Base-by-base conservation (phyloP, 306 rosid species). In the Ochetophila trinervis region DNA sequence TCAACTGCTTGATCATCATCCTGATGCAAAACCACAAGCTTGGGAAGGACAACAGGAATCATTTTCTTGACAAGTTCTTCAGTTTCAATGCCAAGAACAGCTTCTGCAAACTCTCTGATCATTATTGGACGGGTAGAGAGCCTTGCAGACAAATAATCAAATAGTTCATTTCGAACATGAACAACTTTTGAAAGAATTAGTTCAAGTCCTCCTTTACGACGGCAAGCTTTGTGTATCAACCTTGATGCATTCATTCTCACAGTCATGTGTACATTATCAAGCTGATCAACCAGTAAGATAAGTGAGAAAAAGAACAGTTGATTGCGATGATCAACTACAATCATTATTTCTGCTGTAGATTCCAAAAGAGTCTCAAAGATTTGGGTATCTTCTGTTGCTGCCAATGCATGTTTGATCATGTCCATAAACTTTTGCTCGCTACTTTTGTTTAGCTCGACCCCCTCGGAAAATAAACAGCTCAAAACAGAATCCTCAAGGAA, bases 21-120 rank as follows among this genome's bases (percentile, higher is more conserved):
- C 81, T 86, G 84, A 79, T 89, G 96, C 68, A 83, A 88, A 76
- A 83, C 93, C 45, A 93, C 83, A 70, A 93, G 95, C 87, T 89
- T 90, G 21, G 97, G 98, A 57, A 93, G 97, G 70, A 89, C 89
- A 79, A 83, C 86, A 54, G 98, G 97, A 81, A 93, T 75, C 94
- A 87, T 84, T 84, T 74, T 81, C 77, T 83, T 76, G 69, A 87
- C 81, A 74, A 93, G 85, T 56, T 84, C 86, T 79, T 76, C 87
- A 42, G 86, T 84, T 81, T 84, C 78, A 82, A 93, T 79, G 66
- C 94, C 89, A 75, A 89, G 83, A 78, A 87, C 88, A 54, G 93
- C 90, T 80, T 87, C 96, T 5, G 95, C 90, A 70, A 93, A 89
- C 83, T 93, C 98, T 83, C 66, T 82, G 72, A 93, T 90, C 83